Evolutionary conservation across 345 rosid species (phyloP), one percentile per base, ranked within the genome.

Genomic region (Hibiscus mutabilis): DNA sequence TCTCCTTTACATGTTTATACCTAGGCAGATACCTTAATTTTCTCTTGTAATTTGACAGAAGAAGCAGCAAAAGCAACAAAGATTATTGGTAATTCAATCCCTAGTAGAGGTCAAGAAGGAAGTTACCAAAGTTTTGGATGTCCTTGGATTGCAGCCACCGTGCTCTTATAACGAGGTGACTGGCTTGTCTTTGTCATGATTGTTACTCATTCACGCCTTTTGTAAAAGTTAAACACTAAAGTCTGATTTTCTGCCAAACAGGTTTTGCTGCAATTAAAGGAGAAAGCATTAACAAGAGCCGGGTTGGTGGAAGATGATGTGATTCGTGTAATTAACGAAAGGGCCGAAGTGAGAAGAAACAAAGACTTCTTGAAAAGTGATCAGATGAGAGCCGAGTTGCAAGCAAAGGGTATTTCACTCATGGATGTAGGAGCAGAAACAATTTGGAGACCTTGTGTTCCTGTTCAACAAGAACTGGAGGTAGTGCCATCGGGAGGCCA

Each of bases 381-480:
- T 85, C 77, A 80, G 81, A 84, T 90, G 47, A 87, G 98, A 82
- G 83, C 84, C 19, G 85, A 84, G 19, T 73, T 94, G 75, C 71
- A 85, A 40, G 61, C 53, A 13, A 76, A 88, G 70, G 97, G 98
- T 27, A 88, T 91, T 78, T 92, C 91, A 2, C 82, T 94, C 0
- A 90, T 91, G 98, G 97, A 94, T 84, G 59, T 84, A 14, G 97
- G 97, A 27, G 78, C 80, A 25, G 90, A 84, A 72, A 91, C 96
- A 6, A 77, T 84, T 31, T 94, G 96, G 97, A 85, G 96, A 69
- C 97, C 98, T 6, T 91, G 96, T 6, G 72, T 86, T 29, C 90
- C 90, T 2, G 78, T 24, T 24, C 66, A 73, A 76, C 74, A 31
- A 66, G 74, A 82, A 33, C 25, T 42, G 19, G 72, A 44, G 70